Evolutionary conservation across 345 rosid genomes (phyloP), one percentile per base, ranked within the genome.

Genomic region (Citrus inodora): DNA sequence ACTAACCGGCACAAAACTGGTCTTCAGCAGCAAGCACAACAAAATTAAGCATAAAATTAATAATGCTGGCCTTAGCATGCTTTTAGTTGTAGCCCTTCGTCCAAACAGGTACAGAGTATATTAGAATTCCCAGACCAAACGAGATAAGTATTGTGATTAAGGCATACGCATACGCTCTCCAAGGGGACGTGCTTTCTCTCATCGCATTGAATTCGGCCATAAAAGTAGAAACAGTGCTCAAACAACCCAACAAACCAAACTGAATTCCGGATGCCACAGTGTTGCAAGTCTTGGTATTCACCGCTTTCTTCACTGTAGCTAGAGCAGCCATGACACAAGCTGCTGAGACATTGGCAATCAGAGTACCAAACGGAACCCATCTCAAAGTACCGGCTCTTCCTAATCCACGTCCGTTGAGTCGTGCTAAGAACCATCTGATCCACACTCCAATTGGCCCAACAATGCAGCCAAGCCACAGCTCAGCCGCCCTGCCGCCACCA

Each of bases 341-440:
- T 35, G 99, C 97, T 33, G 90, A 88, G 69, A 92, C 90, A 76
- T 96, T 96, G 70, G 97, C 97, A 71, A 86, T 81, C 65, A 96
- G 82, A 38, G 98, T 96, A 38, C 99, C 97, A n/a, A 90, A 90
- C 14, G 98, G 97, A n/a, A 96, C 79, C 98, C 99, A 96, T 82
- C 83, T 90, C 82, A 89, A 81, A 69, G 42, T 30, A 7, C 90
- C 88, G 1, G 80, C 46, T 79, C 85, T 91, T 24, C 98, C 99
- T 19, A 96, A 65, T 19, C 99, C 99, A 30, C 82, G 86, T 22
- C 99, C 99, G 19, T 94, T 96, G 10, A 92, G 86, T 35, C 95
- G 83, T 24, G 98, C 95, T 79, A 96, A 80, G 86, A 88, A 90
- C 98, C 99, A 96, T 88, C 99, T 92, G 64, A 90, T 90, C 99